These are phyloP conservation scores for Gilbertella persicaria DNA, from an alignment of 371 early-diverging fungal genomes.

Conservation along the genomic window DNA sequence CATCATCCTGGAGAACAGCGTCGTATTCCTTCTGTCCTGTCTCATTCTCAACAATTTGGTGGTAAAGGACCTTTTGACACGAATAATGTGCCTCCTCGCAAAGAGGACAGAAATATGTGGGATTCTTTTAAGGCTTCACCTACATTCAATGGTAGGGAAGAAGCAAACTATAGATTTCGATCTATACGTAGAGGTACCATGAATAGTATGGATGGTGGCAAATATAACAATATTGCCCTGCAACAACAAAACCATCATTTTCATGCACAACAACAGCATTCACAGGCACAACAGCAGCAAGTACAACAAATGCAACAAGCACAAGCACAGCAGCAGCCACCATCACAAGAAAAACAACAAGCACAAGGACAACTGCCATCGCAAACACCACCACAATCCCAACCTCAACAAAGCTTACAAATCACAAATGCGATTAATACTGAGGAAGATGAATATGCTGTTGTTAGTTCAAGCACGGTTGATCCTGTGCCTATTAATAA, in stretches of 20 bases:
- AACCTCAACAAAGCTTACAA: slow-evolving; percentile 1
- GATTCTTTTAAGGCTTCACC: slow-evolving; percentile 45
- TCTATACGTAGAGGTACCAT: slow-evolving; percentile 37
- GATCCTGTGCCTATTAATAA: slow-evolving; percentile 62
- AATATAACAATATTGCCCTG: too few relatives aligned
- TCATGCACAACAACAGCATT: not conserved
- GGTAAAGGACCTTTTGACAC: slow-evolving; percentile 39
- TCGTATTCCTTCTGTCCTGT: slow-evolving; percentile 35
- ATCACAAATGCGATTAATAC: not conserved
- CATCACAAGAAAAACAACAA: slow-evolving; percentile 21
- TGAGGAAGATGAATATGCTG: slow-evolving; percentile 57
- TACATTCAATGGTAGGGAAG: slow-evolving; percentile 24
- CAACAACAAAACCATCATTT: slow-evolving; percentile 6
- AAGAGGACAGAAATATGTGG: slow-evolving; percentile 30
- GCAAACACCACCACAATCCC: not conserved
- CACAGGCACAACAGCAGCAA: slow-evolving; percentile 2
- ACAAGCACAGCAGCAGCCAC: not conserved
- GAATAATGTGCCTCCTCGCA: slow-evolving; percentile 20
- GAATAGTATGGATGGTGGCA: slow-evolving; percentile 33
- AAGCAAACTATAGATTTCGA: slow-evolving; percentile 17
- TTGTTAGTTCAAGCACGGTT: slow-evolving; percentile 63
- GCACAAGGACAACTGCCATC: slow-evolving; percentile 23
- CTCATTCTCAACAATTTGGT: slow-evolving; percentile 42
- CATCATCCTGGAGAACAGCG: slow-evolving; percentile 38
- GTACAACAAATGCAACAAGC: not conserved